These are phyloP conservation scores for Pulveroboletus sp. DNA, from an alignment of 768 basidiomycete species.

Conservation along the genomic window DNA sequence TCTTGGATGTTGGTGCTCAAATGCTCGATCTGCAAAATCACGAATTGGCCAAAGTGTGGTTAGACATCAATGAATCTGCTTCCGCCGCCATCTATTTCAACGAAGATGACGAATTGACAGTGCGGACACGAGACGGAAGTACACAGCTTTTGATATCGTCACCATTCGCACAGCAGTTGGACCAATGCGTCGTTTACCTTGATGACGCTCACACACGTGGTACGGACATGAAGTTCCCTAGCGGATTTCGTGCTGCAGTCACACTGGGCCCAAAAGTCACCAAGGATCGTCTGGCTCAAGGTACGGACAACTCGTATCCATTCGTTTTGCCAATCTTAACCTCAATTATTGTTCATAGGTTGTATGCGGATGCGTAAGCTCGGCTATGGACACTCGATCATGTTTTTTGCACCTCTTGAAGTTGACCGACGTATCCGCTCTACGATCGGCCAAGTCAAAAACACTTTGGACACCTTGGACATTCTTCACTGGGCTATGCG, in stretches of 20 bases:
- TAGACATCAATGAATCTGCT: conserved; percentile 19
- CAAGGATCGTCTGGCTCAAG: conserved; percentile 35
- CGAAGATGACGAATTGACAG: conserved; percentile 30
- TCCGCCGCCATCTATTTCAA: conserved; percentile 33
- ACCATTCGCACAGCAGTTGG: conserved; percentile 31
- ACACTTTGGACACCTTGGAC: conserved; percentile 21
- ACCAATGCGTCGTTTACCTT: conserved; percentile 35
- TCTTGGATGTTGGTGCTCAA: conserved; percentile 56
- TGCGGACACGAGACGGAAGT: conserved; percentile 28
- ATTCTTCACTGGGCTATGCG: conserved; percentile 43
- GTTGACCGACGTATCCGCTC: conserved; percentile 37
- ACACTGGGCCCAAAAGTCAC: conserved; percentile 37
- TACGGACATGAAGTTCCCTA: conserved; percentile 33
- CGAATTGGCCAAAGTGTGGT: conserved; percentile 40
- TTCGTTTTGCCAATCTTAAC: not conserved
- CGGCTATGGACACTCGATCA: conserved; percentile 42
- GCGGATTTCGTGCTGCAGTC: conserved; percentile 32
- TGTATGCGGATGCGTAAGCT: conserved; percentile 55
- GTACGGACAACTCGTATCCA: conserved; percentile 10
- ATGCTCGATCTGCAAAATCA: conserved; percentile 47
- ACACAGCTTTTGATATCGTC: conserved; percentile 29
- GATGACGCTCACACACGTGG: conserved; percentile 39
- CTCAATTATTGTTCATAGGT: conserved; percentile 28
- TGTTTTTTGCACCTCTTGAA: conserved; percentile 48
- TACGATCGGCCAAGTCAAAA: conserved; percentile 9